Percentiles rank a stretch among this genome's conserved stretches.
These are phyloP conservation scores for Globisporangium spinosum DNA, from an alignment of 352 stramenopile genomes.

Conservation along the genomic window DNA sequence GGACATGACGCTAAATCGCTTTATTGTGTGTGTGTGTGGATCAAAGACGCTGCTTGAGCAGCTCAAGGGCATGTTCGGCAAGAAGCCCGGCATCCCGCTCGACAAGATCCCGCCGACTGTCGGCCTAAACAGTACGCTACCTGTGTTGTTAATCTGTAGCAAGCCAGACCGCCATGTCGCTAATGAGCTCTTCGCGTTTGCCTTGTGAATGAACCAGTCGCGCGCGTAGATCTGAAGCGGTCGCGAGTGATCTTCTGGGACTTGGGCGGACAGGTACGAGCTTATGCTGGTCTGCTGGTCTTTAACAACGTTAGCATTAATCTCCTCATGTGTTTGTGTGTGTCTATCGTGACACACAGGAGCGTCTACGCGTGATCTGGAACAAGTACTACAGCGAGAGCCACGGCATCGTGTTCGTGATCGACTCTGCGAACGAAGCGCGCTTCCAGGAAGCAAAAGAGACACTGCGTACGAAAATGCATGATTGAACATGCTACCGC, in stretches of 20 bases:
- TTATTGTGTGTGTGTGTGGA: not conserved
- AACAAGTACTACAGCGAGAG: constrained; percentile 94
- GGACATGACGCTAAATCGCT: not conserved
- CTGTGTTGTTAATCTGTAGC: not conserved
- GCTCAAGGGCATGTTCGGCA: constrained; percentile 88
- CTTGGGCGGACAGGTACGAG: constrained; percentile 77
- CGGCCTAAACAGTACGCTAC: constrained; percentile 80
- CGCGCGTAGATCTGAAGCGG: constrained; percentile 77
- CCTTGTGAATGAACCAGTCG: constrained; percentile 34
- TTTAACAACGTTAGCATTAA: not conserved
- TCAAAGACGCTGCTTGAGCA: constrained; percentile 85
- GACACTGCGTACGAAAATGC: constrained; percentile 55
- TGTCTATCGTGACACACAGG: constrained; percentile 22
- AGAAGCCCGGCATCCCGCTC: constrained; percentile 86
- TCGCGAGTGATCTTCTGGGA: constrained; percentile 92
- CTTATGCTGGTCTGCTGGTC: no score
- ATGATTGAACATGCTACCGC: not conserved
- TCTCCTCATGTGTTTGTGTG: constrained; percentile 2
- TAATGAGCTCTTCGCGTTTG: constrained; percentile 1
- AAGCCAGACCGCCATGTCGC: not conserved
- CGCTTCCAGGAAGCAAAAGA: constrained; percentile 89
- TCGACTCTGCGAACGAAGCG: constrained; percentile 82
- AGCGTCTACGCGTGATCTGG: constrained; percentile 88
- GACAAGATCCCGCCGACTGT: constrained; percentile 91
- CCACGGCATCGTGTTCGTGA: constrained; percentile 89